phyloP scores from a whole-genome alignment of 2,329 filamentous ascomycete species.

The Penicillium sp. region DNA sequence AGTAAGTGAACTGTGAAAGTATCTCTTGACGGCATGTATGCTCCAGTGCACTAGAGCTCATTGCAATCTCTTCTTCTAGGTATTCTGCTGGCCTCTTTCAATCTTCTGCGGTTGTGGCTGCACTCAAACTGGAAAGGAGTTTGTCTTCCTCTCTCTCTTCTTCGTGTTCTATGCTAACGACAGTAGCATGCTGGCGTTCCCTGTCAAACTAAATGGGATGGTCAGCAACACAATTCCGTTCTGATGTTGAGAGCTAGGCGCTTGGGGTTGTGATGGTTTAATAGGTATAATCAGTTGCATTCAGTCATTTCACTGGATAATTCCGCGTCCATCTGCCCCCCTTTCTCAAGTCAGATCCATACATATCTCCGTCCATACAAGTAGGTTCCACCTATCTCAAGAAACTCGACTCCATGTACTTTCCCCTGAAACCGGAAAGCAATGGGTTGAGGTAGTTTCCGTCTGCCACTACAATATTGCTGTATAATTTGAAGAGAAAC shows the following conservation, averaged over 20 bases:
- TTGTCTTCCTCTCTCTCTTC: slow-evolving; percentile 23
- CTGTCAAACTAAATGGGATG: slow-evolving; percentile 51
- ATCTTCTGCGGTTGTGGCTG: slow-evolving; percentile 56
- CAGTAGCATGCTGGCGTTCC: slow-evolving; percentile 49
- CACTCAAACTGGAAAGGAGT: slow-evolving; percentile 54
- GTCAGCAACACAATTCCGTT: slow-evolving; percentile 52
- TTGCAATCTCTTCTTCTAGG: slow-evolving; percentile 29
- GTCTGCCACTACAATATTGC: too few species aligned
- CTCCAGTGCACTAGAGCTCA: slow-evolving; percentile 2
- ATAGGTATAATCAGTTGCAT: not conserved
- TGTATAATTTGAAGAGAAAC: not conserved
- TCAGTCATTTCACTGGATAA: not conserved
- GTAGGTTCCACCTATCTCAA: too few species aligned
- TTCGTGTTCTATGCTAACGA: slow-evolving; percentile 18
- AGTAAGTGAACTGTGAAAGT: slow-evolving; percentile 43
- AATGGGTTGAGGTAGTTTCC: too few species aligned
- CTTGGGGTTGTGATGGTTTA: not conserved
- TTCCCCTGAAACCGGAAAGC: too few species aligned
- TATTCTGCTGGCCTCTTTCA: slow-evolving; percentile 54
- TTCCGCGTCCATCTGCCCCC: not conserved
- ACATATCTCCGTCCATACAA: not conserved
- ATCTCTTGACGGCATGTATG: not conserved
- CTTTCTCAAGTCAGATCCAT: not conserved
- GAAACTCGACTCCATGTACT: too few species aligned
- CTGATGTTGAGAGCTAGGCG: slow-evolving; percentile 25